These are phyloP conservation scores for Wickerhamiella spandovensis DNA, from an alignment of 805 yeast species.

Conservation along the genomic window DNA sequence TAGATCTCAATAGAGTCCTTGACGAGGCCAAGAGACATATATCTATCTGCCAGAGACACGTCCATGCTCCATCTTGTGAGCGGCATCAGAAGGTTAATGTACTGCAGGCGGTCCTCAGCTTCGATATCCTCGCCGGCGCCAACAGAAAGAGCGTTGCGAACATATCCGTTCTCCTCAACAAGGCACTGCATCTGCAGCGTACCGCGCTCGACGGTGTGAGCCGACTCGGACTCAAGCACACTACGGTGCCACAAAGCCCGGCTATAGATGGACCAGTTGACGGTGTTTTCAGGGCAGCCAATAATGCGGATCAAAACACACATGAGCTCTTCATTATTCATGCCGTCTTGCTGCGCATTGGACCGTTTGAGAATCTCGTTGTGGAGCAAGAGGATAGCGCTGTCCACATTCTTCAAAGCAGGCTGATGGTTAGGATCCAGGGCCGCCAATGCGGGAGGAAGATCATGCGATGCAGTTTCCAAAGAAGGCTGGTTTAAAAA, in stretches of 20 bases:
- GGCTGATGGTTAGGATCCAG: constrained; percentile 82
- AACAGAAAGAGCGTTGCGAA: not conserved
- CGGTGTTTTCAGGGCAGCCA: constrained; percentile 32
- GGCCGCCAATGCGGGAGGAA: constrained; percentile 25
- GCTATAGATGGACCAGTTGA: constrained; percentile 68
- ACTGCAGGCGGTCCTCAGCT: constrained; percentile 45
- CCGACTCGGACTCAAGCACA: constrained; percentile 59
- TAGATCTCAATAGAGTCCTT: constrained; percentile 84
- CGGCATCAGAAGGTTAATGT: constrained; percentile 60
- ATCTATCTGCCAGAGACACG: constrained; percentile 67
- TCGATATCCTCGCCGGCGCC: constrained; percentile 13
- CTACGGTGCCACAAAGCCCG: constrained; percentile 87
- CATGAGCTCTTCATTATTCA: constrained; percentile 71
- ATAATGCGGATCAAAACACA: constrained; percentile 66
- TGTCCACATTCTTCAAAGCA: constrained; percentile 51
- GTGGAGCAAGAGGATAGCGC: constrained; percentile 59
- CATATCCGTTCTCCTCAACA: constrained; percentile 69
- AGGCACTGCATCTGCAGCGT: constrained; percentile 83
- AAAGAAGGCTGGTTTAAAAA: constrained; percentile 63
- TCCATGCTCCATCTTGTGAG: constrained; percentile 82
- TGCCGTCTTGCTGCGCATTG: constrained; percentile 54
- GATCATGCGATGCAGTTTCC: constrained; percentile 33
- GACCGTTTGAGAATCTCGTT: constrained; percentile 49
- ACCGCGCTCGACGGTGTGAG: constrained; percentile 88
- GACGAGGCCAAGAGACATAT: constrained; percentile 70